These are phyloP conservation scores for Coemansia sp. DNA, from an alignment of 192 early-diverging fungal genomes.

Conservation along the genomic window DNA sequence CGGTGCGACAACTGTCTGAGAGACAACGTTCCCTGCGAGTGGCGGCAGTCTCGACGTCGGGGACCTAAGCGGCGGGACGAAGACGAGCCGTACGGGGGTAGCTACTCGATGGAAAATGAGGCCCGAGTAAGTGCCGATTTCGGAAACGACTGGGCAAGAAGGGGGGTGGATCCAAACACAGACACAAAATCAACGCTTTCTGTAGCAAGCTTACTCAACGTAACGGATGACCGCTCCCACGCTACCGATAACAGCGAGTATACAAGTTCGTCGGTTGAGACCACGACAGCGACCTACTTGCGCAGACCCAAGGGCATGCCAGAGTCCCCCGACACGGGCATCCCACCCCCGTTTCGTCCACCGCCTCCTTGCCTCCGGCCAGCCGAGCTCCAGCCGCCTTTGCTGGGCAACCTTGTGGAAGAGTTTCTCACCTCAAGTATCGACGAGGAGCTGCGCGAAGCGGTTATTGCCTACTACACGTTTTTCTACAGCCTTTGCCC, in stretches of 20 bases:
- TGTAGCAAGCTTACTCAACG: slow-evolving; percentile 33
- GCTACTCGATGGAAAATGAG: background rate
- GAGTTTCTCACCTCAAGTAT: slow-evolving; percentile 11
- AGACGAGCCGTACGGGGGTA: background rate
- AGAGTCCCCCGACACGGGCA: background rate
- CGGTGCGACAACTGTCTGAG: slow-evolving; percentile 40
- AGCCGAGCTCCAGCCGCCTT: background rate
- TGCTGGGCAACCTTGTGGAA: slow-evolving; percentile 4
- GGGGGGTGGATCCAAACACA: background rate
- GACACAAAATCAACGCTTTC: slow-evolving; percentile 3
- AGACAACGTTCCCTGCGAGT: slow-evolving; percentile 26
- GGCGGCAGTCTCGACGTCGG: slow-evolving; percentile 31
- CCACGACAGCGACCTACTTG: background rate
- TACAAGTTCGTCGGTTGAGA: background rate
- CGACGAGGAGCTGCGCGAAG: slow-evolving; percentile 19
- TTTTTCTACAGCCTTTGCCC: slow-evolving; percentile 36
- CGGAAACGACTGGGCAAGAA: background rate
- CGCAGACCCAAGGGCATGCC: background rate
- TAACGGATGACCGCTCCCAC: background rate
- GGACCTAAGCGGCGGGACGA: slow-evolving; percentile 24
- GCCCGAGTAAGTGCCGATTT: background rate
- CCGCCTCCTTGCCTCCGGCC: slow-evolving; percentile 12
- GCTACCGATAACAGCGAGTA: background rate
- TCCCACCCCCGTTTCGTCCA: background rate
- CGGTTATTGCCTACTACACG: slow-evolving; percentile 26